Base-by-base conservation (phyloP, 108 stramenopile genomes). In the Nitzschia putrida region DNA sequence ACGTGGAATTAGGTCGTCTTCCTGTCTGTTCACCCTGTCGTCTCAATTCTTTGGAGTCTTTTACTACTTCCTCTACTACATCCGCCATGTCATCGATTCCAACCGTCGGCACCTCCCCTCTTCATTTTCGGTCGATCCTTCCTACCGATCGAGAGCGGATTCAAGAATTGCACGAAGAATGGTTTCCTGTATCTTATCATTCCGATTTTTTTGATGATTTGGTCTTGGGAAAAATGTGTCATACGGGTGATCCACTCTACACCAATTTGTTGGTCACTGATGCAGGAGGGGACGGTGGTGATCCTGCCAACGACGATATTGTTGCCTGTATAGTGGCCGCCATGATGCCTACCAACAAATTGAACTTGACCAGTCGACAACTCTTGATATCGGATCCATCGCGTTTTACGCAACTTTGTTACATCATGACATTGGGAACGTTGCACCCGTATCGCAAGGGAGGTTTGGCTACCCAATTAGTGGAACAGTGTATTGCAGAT, bases 381-480 rank as follows among this genome's bases (percentile, higher is more conserved):
- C 40, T 85, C 11, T 56, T 94, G 22, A 25, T 94, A 40, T 71
- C 74, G 20, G 42, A 61, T 12, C 82, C 54, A 60, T 72, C 12
- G 0, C 37, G 51, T 24, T 53, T 86, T 57, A 45, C 68, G 0
- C 58, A 72, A 54, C 79, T 89, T 57, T 94, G 91, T 72, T 94
- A 94, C 66, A 88, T 94, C 57, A 94, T 94, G 93, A 94, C 93
- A 21, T 67, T 94, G 16, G 93, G 93, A 0, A 85, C 85, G 0
- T 67, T 64, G 14, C 24, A 49, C 0, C 83, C 87, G 61, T 89
- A 84, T 77, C 82, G 93, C 40, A 38, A 84, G 6, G 21, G 39
- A 6, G 88, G 89, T 12, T 78, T 91, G 73, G 93, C 83, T 12
- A 85, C 90, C 23, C 67, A 65, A 13, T 59, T 94, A 50, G 72